Conservation (phyloP, 2,329 filamentous ascomycete genomes). For the Ophiocordyceps camponoti-floridani region DNA sequence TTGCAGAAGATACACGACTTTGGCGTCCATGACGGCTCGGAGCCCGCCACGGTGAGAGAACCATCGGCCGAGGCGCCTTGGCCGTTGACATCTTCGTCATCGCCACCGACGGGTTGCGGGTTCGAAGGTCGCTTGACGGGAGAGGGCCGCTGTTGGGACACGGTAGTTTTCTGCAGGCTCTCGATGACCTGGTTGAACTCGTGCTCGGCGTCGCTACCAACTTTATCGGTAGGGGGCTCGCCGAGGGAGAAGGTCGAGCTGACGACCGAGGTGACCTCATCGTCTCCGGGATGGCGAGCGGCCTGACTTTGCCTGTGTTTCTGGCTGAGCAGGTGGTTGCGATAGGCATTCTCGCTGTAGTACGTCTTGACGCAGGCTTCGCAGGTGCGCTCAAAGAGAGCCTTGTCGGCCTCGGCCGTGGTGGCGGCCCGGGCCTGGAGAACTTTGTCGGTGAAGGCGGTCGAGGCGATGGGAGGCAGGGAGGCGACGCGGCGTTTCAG, state of each 20-base stretch:
- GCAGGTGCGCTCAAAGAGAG: constrained; percentile 73
- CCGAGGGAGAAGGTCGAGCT: constrained; percentile 86
- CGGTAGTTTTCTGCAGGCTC: constrained; percentile 56
- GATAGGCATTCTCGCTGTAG: constrained; percentile 89
- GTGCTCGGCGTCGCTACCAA: constrained; percentile 51
- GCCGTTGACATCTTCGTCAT: constrained; percentile 22
- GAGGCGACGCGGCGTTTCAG: constrained; percentile 86
- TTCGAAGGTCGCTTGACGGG: constrained; percentile 37
- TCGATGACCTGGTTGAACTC: constrained; percentile 67
- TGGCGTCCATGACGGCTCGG: constrained; percentile 23
- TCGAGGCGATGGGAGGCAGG: constrained; percentile 76
- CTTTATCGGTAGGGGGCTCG: constrained; percentile 42
- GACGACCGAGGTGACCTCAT: constrained; percentile 66
- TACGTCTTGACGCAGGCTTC: constrained; percentile 77
- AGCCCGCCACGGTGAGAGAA: constrained; percentile 19
- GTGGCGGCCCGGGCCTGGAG: constrained; percentile 75
- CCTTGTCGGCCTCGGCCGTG: constrained; percentile 70
- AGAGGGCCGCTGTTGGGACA: constrained; percentile 31
- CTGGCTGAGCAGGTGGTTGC: constrained; percentile 78
- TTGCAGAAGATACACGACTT: constrained; percentile 80
- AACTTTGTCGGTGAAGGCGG: constrained; percentile 91
- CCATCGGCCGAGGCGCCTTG: constrained; percentile 18
- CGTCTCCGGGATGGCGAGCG: constrained; percentile 27
- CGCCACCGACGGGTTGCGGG: constrained; percentile 23
- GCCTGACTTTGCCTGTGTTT: constrained; percentile 57